These are phyloP conservation scores for Macadamia tetraphylla DNA, from an alignment of 164 flowering plant genomes.

Conservation along the genomic window DNA sequence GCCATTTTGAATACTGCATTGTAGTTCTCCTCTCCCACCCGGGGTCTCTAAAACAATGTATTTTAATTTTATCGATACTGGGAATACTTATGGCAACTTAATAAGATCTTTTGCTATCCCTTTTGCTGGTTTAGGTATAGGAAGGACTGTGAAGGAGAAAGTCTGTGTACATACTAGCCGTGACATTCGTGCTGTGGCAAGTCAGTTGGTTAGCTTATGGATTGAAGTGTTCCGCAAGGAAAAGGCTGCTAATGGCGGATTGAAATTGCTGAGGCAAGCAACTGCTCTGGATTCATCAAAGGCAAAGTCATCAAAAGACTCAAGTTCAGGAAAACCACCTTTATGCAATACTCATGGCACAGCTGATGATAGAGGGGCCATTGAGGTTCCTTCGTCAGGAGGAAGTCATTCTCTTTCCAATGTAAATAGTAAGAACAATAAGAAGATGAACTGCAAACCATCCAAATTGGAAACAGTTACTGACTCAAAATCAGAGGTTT, in stretches of 20 bases:
- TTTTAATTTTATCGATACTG: background rate
- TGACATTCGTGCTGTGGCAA: constrained; percentile 96
- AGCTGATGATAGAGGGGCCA: constrained; percentile 29
- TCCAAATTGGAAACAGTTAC: constrained; percentile 29
- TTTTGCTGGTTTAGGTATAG: constrained; percentile 59
- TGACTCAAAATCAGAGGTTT: constrained; percentile 39
- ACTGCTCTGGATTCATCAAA: constrained; percentile 46
- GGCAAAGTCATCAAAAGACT: constrained; percentile 39
- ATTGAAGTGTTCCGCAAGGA: constrained; percentile 91
- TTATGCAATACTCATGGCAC: constrained; percentile 31
- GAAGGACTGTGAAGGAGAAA: constrained; percentile 92
- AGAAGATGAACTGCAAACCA: constrained; percentile 37
- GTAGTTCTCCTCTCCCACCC: no score
- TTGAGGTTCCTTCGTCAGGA: constrained; percentile 27
- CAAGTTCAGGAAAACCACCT: constrained; percentile 54
- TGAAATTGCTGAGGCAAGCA: constrained; percentile 51
- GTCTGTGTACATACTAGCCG: constrained; percentile 99
- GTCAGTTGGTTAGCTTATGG: constrained; percentile 93
- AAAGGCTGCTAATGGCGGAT: constrained; percentile 71
- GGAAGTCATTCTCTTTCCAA: constrained; percentile 33
- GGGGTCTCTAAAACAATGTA: background rate
- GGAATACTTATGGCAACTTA: background rate
- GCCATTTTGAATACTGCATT: no score
- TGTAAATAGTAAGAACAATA: constrained; percentile 19
- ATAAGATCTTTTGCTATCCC: background rate